Evolutionary conservation across 73 alveolate species (phyloP), one percentile per base, ranked within the genome.

Genomic region (Paraurostyla sp.): DNA sequence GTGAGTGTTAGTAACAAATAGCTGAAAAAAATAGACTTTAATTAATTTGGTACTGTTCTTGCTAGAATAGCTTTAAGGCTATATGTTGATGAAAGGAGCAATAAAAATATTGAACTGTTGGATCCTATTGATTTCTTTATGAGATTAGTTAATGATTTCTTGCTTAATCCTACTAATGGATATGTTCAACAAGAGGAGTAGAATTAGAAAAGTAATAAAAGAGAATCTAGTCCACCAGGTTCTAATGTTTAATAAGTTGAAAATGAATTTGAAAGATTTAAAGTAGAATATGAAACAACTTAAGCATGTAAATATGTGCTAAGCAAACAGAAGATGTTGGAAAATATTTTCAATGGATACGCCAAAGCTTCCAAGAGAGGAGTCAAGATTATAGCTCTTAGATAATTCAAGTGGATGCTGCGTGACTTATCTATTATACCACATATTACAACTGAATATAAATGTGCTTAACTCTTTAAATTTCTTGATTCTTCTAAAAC

Each of bases 391-490:
- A 60, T 60, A 60, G 3, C 78, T 30, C 50, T 60, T 11, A 6
- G 78, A 20, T 60, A 18, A 27, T 60, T 60, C 23, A 60, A 60
- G 25, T 27, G 25, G 49, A 60, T 60, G 78, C 45, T 60, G 50
- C 22, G 78, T 7, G 78, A 60, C 32, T 27, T 60, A 16, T 11
- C 45, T 9, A 60, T 60, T 16, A 60, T 60, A 30, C 78, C 78
- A 9, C 78, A 60, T 27, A 60, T 60, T 27, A 60, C 78, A 9
- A 60, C 78, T 9, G 78, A 60, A 60, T 60, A 30, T 27, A 60
- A 60, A 60, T 60, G 78, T 32, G 50, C 35, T 29, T 33, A 60
- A 60, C 32, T 60, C 25, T 60, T 27, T 60, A 60, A 60, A 27
- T 60, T 29, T 60, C 50, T 60, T 13, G 78, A 60, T 32, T 6